Conservation (phyloP, 2,329 filamentous ascomycete species). For the Plectosphaerella sp. region DNA sequence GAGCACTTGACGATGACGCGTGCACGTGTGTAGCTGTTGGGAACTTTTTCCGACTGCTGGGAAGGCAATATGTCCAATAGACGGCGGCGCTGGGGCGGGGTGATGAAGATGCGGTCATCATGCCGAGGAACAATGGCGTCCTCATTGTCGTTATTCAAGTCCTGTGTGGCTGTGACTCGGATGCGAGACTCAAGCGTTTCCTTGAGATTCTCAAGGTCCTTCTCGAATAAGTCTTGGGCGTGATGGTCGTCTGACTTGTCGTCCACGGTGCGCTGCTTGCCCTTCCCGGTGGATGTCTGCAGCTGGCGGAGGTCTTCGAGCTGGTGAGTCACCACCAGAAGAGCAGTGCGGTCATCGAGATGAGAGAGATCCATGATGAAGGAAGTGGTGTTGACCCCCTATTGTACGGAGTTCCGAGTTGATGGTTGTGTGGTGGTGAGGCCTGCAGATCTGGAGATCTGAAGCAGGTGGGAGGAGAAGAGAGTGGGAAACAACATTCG, state of each 20-base stretch:
- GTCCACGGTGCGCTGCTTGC: slow-evolving; percentile 6
- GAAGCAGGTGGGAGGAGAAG: too few relatives aligned
- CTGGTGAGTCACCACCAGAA: slow-evolving; percentile 14
- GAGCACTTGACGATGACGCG: background rate
- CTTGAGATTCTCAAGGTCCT: slow-evolving; percentile 6
- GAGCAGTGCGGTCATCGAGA: slow-evolving; percentile 9
- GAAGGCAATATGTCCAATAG: too few relatives aligned
- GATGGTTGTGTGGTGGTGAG: too few relatives aligned
- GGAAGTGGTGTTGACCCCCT: too few relatives aligned
- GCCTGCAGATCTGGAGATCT: too few relatives aligned
- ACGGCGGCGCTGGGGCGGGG: too few relatives aligned
- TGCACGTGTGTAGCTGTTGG: background rate
- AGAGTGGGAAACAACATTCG: too few relatives aligned
- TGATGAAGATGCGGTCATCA: too few relatives aligned
- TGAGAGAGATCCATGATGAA: background rate
- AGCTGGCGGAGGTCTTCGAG: slow-evolving; percentile 10
- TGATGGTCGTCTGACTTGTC: slow-evolving; percentile 9
- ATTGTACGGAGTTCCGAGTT: too few relatives aligned
- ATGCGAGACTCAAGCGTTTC: background rate
- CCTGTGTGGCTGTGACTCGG: background rate
- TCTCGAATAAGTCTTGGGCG: slow-evolving; percentile 6
- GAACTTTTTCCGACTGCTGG: too few relatives aligned
- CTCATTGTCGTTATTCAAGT: too few relatives aligned
- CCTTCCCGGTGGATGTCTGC: background rate
- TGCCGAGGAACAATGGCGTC: too few relatives aligned